Evolutionary conservation across 352 stramenopile genomes (phyloP).

Genomic region (Phytophthora colocasiae): DNA sequence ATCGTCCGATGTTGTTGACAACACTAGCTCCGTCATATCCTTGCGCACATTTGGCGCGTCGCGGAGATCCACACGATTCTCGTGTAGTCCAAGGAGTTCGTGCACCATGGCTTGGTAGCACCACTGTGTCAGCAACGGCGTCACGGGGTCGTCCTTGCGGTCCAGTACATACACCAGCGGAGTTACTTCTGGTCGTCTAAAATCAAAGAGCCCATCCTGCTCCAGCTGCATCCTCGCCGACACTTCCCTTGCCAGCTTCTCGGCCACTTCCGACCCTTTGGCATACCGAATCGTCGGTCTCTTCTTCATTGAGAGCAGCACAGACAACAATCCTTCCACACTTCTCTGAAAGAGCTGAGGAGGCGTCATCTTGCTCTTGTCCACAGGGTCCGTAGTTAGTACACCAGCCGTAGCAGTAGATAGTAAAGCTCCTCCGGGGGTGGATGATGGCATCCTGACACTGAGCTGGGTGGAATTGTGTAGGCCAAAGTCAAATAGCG

Average conservation of each 20-base stretch:
- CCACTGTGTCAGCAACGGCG: conserved; percentile 98
- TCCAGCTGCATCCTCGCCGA: conserved; percentile 93
- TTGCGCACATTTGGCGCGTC: conserved; percentile 95
- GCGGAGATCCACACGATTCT: conserved; percentile 97
- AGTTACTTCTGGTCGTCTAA: conserved; percentile 85
- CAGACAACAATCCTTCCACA: conserved; percentile 93
- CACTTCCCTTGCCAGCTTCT: conserved; percentile 95
- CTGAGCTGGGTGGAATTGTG: conserved; percentile 61
- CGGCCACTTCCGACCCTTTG: conserved; percentile 90
- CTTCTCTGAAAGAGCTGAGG: conserved; percentile 90
- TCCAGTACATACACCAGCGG: conserved; percentile 96
- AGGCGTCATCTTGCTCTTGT: conserved; percentile 41
- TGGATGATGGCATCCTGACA: conserved; percentile 48
- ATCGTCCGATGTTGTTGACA: conserved; percentile 94
- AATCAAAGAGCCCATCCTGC: conserved; percentile 98
- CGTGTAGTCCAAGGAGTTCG: conserved; percentile 97
- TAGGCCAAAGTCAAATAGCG: conserved; percentile 98
- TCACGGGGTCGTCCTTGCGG: conserved; percentile 98
- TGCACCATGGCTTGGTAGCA: conserved; percentile 99
- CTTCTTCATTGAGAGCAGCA: conserved; percentile 97
- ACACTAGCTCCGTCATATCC: conserved; percentile 98
- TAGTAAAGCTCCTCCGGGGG: conserved; percentile 28
- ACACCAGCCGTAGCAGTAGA: conserved; percentile 60
- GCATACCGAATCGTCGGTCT: conserved; percentile 97
- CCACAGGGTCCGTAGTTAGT: conserved; percentile 41